A percentile compares a stretch with the other conserved stretches of the same genome.
phyloP scores from a whole-genome alignment of 2,329 filamentous ascomycete species.

The Colletotrichum scovillei region DNA sequence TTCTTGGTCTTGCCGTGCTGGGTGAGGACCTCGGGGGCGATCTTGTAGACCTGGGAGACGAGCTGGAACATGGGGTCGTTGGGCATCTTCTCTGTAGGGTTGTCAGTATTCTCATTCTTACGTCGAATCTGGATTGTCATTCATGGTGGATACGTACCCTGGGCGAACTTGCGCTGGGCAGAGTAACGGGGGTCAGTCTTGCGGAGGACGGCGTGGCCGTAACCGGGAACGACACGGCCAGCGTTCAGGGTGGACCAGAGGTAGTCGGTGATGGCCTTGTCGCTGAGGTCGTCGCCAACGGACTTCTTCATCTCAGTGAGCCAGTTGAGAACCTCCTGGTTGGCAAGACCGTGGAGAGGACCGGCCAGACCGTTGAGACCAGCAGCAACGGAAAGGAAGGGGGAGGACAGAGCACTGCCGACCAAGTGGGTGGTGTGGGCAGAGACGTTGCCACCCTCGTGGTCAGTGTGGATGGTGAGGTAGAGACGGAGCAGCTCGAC shows the following conservation, averaged over 20 bases:
- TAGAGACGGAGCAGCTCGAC: constrained; percentile 98
- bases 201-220: constrained; percentile 98
- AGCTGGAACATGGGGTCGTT: constrained; percentile 99
- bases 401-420: constrained; percentile 94
- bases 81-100: constrained; percentile 77
- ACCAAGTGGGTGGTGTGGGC: constrained; percentile 99
- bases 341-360: constrained; percentile 97
- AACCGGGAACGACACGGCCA: constrained; percentile 96
- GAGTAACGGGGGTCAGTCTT: constrained; percentile 99
- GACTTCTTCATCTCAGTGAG: constrained; percentile 98
- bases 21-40: constrained; percentile 95
- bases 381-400: constrained; percentile 95
- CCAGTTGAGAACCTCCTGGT: constrained; percentile 99
- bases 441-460: constrained; percentile 99
- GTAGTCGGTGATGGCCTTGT: constrained; percentile 98
- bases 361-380: constrained; percentile 98
- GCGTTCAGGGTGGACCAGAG: constrained; percentile 97
- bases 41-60: constrained; percentile 99
- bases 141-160: constrained; percentile 51
- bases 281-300: constrained; percentile 93
- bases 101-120: constrained; percentile 42
- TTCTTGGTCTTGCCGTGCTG: constrained; percentile 99
- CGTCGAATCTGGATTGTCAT: background rate
- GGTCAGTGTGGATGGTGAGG: constrained; percentile 99
- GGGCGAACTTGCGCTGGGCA: constrained; percentile 96